Evolutionary conservation across 164 flowering plant genomes (phyloP).

Genomic region (Macadamia tetraphylla): DNA sequence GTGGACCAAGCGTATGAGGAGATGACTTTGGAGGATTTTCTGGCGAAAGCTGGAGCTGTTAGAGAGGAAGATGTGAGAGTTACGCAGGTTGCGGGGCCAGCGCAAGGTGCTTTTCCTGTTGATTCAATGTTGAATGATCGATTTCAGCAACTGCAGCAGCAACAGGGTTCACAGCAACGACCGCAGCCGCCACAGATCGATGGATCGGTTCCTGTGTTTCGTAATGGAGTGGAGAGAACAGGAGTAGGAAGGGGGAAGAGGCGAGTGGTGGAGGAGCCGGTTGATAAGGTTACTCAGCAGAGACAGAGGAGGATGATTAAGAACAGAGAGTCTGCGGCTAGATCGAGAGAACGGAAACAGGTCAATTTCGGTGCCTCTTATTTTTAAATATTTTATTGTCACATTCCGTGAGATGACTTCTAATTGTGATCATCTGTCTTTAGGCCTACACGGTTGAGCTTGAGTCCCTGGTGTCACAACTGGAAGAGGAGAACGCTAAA

Average conservation of each 20-base stretch:
- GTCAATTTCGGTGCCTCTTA: constrained; percentile 13
- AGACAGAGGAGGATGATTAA: constrained; percentile 78
- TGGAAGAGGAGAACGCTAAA: constrained; percentile 67
- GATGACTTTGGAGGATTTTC: constrained; percentile 75
- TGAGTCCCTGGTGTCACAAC: constrained; percentile 49
- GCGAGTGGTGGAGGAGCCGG: constrained; percentile 31
- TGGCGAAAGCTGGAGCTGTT: constrained; percentile 45
- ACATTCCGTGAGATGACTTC: not conserved
- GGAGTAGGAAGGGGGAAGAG: constrained; percentile 36
- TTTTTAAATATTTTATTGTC: not conserved
- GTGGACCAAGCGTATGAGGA: constrained; percentile 32
- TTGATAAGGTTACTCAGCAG: constrained; percentile 68
- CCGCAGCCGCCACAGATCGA: constrained; percentile 18
- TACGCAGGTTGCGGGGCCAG: constrained; percentile 22
- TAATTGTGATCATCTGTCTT: constrained; percentile 3
- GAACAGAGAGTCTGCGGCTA: constrained; percentile 72
- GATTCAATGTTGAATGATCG: constrained; percentile 24
- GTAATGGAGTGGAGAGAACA: constrained; percentile 37
- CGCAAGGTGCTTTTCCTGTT: constrained; percentile 30
- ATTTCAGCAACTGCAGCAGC: constrained; percentile 17
- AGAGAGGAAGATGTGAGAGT: constrained; percentile 38
- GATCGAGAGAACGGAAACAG: constrained; percentile 80
- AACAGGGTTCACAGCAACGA: too few species aligned
- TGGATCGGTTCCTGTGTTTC: constrained; percentile 37
- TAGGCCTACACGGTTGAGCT: constrained; percentile 78